Base-by-base conservation (phyloP, 2,329 filamentous ascomycete genomes). In the Epichloe sibirici region DNA sequence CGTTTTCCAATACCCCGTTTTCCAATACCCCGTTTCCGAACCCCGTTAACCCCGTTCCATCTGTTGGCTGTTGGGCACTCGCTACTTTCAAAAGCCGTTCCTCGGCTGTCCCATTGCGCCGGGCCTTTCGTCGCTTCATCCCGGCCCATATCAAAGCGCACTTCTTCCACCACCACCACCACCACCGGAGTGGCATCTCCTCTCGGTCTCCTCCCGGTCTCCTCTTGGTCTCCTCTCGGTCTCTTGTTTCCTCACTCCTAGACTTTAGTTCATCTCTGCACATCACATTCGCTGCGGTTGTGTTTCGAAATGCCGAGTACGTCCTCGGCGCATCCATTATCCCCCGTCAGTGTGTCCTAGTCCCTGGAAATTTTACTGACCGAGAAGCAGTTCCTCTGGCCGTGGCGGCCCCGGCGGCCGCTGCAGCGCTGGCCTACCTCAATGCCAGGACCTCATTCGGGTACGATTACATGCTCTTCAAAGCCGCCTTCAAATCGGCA, bases 341-440 rank as follows among this genome's bases (percentile, higher is more conserved):
- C 23, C 28, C 44, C 15, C 44, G 17, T 35, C 17, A 44, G 42
- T 39, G 9, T 45, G 4, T 12, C 23, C 39, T n/a, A 25, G 21
- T 28, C 4, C 13, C 15, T 38, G 45, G 17, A 35, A 13, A 40
- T 35, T 12, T 35, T 7, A 44, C 48, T 51, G 35, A 51, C 28
- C 8, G 12, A 25, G 3, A 34, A 15, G 2, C 53, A 80, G 76
- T 79, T 43, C 77, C 80, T 45, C 66, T 82, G 23, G 66, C 71
- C 23, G 56, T 81, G 48, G 73, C 80, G 6, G 71, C 76, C 31
- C 81, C 85, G 17, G 83, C 83, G 15, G 76, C 80, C 45, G 75
- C 77, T 34, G 85, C 86, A 4, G 76, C 77, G 4, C 71, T 85
- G n/a, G 85, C 87, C 35, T 95, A 94, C 65, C 67, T 91, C 59